These are phyloP conservation scores for Vanrija pseudolonga DNA, from an alignment of 1,284 basidiomycete species.

Conservation along the genomic window DNA sequence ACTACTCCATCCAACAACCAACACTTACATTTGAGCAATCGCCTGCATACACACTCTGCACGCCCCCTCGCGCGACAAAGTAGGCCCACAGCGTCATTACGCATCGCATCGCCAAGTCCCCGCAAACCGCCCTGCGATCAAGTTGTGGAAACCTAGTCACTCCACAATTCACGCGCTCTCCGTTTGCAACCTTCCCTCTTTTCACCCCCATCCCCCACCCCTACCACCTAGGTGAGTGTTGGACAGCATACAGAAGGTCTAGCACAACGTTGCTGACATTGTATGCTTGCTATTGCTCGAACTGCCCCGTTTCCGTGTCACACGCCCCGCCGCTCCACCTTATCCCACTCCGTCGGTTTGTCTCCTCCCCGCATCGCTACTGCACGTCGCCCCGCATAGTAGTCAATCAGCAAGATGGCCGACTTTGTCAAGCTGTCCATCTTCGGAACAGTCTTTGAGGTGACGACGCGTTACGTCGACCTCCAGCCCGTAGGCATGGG, in stretches of 20 bases:
- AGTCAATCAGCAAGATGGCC: slow-evolving; percentile 43
- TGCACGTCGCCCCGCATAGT: not conserved
- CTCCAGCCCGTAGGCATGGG: slow-evolving; percentile 99
- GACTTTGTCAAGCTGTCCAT: slow-evolving; percentile 95
- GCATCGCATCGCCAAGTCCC: not conserved
- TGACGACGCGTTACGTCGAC: slow-evolving; percentile 97
- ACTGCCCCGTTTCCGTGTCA: not conserved
- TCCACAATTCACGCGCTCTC: no score
- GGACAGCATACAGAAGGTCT: no score
- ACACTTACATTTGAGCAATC: not conserved
- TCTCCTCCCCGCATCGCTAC: not conserved
- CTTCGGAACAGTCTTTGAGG: slow-evolving; percentile 81
- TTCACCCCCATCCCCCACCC: no score
- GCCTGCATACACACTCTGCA: no score
- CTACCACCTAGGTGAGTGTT: no score
- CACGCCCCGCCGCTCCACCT: not conserved
- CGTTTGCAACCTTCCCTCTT: no score
- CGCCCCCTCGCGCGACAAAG: no score
- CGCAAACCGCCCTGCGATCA: not conserved
- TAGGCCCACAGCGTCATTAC: no score
- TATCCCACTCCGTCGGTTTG: not conserved
- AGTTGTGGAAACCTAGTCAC: no score
- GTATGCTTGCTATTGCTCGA: no score
- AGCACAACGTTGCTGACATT: no score
- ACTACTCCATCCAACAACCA: not conserved